Conservation (phyloP, 2,329 filamentous ascomycete species). For the Pyrenophora teres region DNA sequence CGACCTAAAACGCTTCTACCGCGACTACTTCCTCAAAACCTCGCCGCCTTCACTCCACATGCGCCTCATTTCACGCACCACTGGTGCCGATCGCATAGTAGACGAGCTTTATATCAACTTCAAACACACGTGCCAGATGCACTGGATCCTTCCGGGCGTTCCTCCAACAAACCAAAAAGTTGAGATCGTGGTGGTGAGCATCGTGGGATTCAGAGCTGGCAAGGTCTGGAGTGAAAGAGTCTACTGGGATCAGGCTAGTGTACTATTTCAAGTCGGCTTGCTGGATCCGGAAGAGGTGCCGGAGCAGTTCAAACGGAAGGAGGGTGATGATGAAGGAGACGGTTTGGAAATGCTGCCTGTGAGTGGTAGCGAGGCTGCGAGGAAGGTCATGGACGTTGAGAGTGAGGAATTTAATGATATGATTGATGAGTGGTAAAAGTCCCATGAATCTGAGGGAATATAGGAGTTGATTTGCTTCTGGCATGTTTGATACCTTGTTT, state of each 20-base stretch:
- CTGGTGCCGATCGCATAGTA: conserved; percentile 63
- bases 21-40: conserved; percentile 58
- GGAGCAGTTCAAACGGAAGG: conserved; percentile 29
- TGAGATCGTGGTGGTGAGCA: conserved; percentile 61
- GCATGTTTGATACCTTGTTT: background rate
- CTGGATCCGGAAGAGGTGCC: conserved; percentile 62
- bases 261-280: conserved; percentile 63
- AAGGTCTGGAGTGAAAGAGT: conserved; percentile 62
- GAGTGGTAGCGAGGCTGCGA: conserved; percentile 52
- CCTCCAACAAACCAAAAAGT: conserved; percentile 61
- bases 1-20: conserved; percentile 59
- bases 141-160: conserved; percentile 65
- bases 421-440: conserved; percentile 51
- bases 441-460: no score
- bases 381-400: conserved; percentile 54
- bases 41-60: conserved; percentile 56
- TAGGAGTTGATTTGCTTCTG: no score
- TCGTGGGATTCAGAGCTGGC: conserved; percentile 60
- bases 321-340: conserved; percentile 44
- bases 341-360: conserved; percentile 55
- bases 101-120: conserved; percentile 64
- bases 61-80: conserved; percentile 61
- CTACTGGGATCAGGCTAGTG: conserved; percentile 67
- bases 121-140: conserved; percentile 60
- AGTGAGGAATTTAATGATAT: conserved; percentile 52